Base-by-base conservation (phyloP, 1,284 basidiomycete genomes). In the Ustilago lituana region DNA sequence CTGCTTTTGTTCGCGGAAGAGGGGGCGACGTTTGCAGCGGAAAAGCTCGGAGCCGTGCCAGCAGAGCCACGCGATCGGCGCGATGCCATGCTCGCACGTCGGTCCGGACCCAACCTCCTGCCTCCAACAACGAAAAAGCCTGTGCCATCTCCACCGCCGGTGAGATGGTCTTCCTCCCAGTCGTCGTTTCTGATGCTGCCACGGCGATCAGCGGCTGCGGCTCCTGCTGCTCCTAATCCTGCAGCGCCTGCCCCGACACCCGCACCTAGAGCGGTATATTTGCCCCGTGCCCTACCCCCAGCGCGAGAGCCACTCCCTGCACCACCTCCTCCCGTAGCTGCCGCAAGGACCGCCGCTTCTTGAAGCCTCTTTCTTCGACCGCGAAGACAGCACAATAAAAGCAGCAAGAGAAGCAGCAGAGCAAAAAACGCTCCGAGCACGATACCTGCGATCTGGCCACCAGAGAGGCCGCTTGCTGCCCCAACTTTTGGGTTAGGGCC, bases 101-200 rank as follows among this genome's bases (percentile, higher is more conserved):
- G 48, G 32, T 59, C 50, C 0, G 51, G 24, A 12, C 60, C 55
- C 0, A 59, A 38, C 22, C 60, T 22, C 7, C 50, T 41, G 12
- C 73, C 74, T 6, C 73, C 74, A 19, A 74, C 73, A 32, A 76
- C 73, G 32, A 76, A 72, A 62, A 76, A 76, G 15, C 72, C 72
- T 22, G 64, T 65, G 15, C 58, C 48, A 8, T 40, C 31, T n/a
- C 62, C 62, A 10, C 72, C 65, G 19, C 73, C 65, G 2, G 55
- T 62, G 1, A 76, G 61, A 24, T 68, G 59, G 31, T 75, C 74
- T 27, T 72, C 61, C 33, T 74, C 74, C 61, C 64, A 74, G 23
- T 74, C 69, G 32, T 76, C 74, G 45, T 57, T 74, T 31, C 43
- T 51, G 1, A 64, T 15, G 20, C 71, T 73, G 20, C 49, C 52